Evolutionary conservation across 2,329 filamentous ascomycete species (phyloP).

Genomic region (Alternaria triticina): DNA sequence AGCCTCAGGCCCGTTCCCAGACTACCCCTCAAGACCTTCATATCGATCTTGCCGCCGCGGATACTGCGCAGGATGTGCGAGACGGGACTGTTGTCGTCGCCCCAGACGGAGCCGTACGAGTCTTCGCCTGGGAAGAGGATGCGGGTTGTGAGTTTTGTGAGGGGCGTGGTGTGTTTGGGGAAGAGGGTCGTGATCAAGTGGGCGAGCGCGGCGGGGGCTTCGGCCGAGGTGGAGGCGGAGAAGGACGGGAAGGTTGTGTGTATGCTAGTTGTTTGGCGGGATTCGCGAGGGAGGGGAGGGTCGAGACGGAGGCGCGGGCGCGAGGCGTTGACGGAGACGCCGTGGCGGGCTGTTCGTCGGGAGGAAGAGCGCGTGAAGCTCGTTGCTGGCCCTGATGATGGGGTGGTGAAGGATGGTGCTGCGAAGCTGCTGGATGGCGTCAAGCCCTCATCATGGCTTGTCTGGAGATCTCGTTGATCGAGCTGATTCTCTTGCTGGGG

Average conservation of each 20-base stretch:
- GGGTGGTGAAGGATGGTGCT: slow-evolving; percentile 10
- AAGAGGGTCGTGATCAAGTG: slow-evolving; percentile 44
- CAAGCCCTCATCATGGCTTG: slow-evolving; percentile 18
- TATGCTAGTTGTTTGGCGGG: not conserved
- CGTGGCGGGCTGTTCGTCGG: not conserved
- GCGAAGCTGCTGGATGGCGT: slow-evolving; percentile 23
- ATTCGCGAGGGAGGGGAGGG: not conserved
- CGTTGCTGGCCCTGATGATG: slow-evolving; percentile 4
- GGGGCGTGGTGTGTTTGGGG: slow-evolving; percentile 21
- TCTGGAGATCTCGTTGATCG: slow-evolving; percentile 2
- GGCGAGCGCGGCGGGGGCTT: slow-evolving; percentile 38
- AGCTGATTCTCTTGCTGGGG: slow-evolving; percentile 8
- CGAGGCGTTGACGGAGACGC: slow-evolving; percentile 4
- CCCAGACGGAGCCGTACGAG: slow-evolving; percentile 49
- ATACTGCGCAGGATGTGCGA: slow-evolving; percentile 47
- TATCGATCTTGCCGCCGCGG: slow-evolving; percentile 45
- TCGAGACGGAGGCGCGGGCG: slow-evolving; percentile 29
- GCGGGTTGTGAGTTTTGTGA: slow-evolving; percentile 45
- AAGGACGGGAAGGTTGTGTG: slow-evolving; percentile 15
- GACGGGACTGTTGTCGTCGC: slow-evolving; percentile 47
- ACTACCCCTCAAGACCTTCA: slow-evolving; percentile 25
- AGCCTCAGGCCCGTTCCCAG: slow-evolving; percentile 22
- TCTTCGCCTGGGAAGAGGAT: slow-evolving; percentile 50
- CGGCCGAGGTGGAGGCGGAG: slow-evolving; percentile 17
- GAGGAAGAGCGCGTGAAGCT: not conserved